Base-by-base conservation (phyloP, 441 rosid genomes). In the Kokia cookei region DNA sequence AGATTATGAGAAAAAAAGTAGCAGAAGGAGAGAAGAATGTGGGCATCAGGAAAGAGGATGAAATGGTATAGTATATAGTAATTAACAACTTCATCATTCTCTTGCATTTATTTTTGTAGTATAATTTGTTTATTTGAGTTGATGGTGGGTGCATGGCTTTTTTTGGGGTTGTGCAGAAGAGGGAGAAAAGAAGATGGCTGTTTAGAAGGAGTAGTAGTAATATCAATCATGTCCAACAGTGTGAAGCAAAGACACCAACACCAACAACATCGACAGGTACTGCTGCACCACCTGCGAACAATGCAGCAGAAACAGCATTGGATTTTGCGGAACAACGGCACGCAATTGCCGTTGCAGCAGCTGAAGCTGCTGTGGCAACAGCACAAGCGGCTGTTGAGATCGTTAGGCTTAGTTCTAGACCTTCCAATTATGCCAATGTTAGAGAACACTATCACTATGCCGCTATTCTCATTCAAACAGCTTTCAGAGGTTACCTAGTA, bases 401-500 rank as follows among this genome's bases (percentile, higher is more conserved):
- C 15, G 81, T 67, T 37, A 65, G 73, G 73, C 80, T 77, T 15
- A 47, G 66, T 59, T 40, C 78, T 4, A 27, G 40, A 58, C 80
- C 83, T 73, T 74, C 78, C 45, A 66, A 45, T 70, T 65, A 65
- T 6, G 42, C 64, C 17, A 60, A 60, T 8, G 71, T 59, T 15
- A 66, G 54, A 53, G 81, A 77, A 73, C 78, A 78, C 40, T 70
- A 72, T 50, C 78, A 78, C 40, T 70, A 72, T 50, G 88, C 86
- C 10, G 84, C 88, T 8, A 48, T 77, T 24, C 54, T 78, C 69
- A 80, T 85, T 64, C 88, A 85, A 75, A 80, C 88, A n/a, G 67
- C 83, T 55, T 85, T 85, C 62, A 76, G 86, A 72, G 84, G 86
- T 69, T 82, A 85, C 76, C 76, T 85, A 55, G 88, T 85, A 40